A percentile compares a stretch with the other conserved stretches of the same genome.
Conservation (phyloP, 441 rosid genomes). For the Populus tomentosa region DNA sequence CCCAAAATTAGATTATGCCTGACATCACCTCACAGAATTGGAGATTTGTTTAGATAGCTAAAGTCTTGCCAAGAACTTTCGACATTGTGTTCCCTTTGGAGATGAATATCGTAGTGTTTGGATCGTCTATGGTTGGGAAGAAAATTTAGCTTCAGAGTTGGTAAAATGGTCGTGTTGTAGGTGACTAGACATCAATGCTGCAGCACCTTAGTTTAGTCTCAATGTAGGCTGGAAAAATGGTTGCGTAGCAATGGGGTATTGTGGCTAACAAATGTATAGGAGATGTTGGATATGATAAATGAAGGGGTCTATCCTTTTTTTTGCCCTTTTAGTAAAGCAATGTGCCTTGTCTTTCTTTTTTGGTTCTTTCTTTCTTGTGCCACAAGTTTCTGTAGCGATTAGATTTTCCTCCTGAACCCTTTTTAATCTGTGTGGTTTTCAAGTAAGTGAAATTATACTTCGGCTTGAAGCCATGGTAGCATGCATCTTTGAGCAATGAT, state of each 20-base stretch:
- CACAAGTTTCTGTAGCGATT: neutral
- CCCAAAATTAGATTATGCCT: conserved; percentile 16
- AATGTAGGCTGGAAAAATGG: neutral
- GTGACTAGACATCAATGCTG: neutral
- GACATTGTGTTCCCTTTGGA: neutral
- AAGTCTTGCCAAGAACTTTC: conserved; percentile 11
- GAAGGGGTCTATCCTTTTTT: neutral
- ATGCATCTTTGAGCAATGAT: too few species aligned
- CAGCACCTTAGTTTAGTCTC: neutral
- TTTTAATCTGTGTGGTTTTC: too few species aligned
- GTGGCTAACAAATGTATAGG: conserved; percentile 8
- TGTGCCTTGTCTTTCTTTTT: neutral
- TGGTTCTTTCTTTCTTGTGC: neutral
- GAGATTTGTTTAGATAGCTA: conserved; percentile 15
- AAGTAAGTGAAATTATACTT: too few species aligned
- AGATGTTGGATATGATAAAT: conserved; percentile 2
- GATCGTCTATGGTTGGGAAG: neutral
- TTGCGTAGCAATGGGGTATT: neutral
- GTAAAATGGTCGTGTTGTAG: neutral
- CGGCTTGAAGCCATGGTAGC: too few species aligned
- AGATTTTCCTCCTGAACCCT: too few species aligned
- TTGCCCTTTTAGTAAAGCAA: neutral
- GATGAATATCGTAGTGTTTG: neutral
- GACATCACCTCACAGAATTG: conserved; percentile 4
- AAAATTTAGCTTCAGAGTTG: neutral